Evolutionary conservation across 805 yeast species (phyloP).

Genomic region (Wickerhamiella spandovensis): DNA sequence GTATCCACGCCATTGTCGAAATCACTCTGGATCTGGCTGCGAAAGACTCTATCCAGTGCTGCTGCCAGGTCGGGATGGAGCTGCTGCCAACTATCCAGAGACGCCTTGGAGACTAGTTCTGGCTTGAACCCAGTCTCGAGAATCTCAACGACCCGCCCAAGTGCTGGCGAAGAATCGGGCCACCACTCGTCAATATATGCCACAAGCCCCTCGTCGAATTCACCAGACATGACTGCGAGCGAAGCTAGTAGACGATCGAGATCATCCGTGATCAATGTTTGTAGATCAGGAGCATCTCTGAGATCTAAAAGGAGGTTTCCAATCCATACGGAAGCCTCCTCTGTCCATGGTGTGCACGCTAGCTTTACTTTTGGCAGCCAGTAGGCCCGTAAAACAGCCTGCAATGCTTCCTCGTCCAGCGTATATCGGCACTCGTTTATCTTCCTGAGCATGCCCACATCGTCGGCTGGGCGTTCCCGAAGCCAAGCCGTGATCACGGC

Average conservation of each 20-base stretch:
- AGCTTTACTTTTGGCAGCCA: conserved; percentile 1
- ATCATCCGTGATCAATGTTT: not conserved
- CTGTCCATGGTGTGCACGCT: not conserved
- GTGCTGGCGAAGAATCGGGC: not conserved
- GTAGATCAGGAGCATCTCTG: not conserved
- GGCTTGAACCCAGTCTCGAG: not conserved
- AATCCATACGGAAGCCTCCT: not conserved
- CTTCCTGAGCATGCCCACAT: not conserved
- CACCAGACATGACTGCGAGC: not conserved
- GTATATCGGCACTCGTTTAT: not conserved
- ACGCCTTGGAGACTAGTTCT: not conserved
- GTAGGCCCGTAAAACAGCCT: not conserved
- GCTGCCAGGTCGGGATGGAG: not conserved
- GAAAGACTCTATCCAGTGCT: not conserved
- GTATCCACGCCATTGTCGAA: not conserved
- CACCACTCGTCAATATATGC: not conserved
- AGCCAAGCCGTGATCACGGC: not conserved
- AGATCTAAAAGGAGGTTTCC: not conserved
- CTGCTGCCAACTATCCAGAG: not conserved
- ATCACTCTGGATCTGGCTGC: not conserved
- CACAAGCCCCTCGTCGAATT: not conserved
- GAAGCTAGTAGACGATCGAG: not conserved
- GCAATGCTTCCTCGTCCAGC: not conserved
- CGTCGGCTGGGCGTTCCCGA: not conserved
- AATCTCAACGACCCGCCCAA: not conserved